phyloP scores from a whole-genome alignment of 805 yeast species.

The Candida tibetensis region DNA sequence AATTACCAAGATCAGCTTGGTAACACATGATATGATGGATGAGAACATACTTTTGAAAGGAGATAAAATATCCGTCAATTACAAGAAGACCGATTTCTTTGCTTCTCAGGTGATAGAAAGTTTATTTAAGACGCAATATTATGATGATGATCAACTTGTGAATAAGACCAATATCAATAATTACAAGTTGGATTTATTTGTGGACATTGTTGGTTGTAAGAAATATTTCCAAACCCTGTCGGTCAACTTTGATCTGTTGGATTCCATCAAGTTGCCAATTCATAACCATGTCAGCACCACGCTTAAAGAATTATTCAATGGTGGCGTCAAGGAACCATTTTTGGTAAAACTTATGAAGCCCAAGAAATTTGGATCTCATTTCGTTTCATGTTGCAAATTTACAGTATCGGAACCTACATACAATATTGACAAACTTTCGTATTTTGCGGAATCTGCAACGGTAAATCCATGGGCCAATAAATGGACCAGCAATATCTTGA shows the following conservation, averaged over 20 bases:
- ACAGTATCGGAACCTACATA: conserved; percentile 31
- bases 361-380: conserved; percentile 28
- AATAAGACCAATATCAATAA: conserved; percentile 18
- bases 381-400: conserved; percentile 37
- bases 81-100: conserved; percentile 37
- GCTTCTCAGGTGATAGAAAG: conserved; percentile 37
- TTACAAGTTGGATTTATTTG: conserved; percentile 33
- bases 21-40: conserved; percentile 33
- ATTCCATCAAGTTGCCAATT: conserved; percentile 30
- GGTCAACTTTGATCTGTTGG: conserved; percentile 27
- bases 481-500: conserved; percentile 35
- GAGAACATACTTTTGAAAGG: conserved; percentile 36
- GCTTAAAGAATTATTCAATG: conserved; percentile 24
- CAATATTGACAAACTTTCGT: conserved; percentile 26
- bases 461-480: conserved; percentile 35
- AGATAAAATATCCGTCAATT: conserved; percentile 31
- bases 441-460: conserved; percentile 15
- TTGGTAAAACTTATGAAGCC: conserved; percentile 37
- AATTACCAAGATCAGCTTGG: conserved; percentile 20
- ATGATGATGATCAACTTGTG: conserved; percentile 18
- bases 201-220: conserved; percentile 41
- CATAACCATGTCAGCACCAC: conserved; percentile 14
- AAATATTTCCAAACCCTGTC: conserved; percentile 32
- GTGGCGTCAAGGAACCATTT: conserved; percentile 29
- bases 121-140: conserved; percentile 22